phyloP scores from a whole-genome alignment of 345 rosid species.

The Populus pruinosa region DNA sequence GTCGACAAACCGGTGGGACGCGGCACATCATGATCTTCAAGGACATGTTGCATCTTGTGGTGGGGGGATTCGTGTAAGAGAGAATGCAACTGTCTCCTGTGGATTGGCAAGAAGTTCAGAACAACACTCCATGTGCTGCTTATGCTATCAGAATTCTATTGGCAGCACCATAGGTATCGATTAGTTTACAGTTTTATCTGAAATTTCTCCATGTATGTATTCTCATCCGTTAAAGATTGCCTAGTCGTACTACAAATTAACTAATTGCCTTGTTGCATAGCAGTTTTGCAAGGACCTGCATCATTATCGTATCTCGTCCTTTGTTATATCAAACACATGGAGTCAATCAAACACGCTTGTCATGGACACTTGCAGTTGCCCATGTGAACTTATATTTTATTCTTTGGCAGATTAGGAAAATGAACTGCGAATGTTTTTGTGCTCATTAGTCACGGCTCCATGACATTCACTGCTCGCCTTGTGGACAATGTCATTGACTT shows the following conservation, averaged over 20 bases:
- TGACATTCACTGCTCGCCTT: neutral
- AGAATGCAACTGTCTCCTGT: constrained; percentile 21
- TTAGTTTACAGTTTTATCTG: neutral
- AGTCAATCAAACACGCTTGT: neutral
- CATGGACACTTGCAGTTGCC: neutral
- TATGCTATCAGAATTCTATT: constrained; percentile 18
- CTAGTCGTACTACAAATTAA: neutral
- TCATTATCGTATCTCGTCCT: neutral
- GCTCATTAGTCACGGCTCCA: neutral
- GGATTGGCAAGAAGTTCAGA: constrained; percentile 22
- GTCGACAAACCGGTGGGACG: constrained; percentile 1
- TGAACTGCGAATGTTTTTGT: neutral
- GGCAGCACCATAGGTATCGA: constrained; percentile 44
- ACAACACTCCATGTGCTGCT: constrained; percentile 10
- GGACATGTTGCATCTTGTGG: constrained; percentile 5
- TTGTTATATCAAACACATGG: neutral
- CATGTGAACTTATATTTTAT: no score
- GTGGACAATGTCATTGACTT: neutral
- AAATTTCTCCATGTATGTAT: no score
- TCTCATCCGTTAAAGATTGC: no score
- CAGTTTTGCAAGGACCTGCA: neutral
- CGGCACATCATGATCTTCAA: constrained; percentile 17
- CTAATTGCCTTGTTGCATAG: neutral
- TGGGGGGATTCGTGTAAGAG: constrained; percentile 25
- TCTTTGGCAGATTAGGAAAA: neutral